Evolutionary conservation across 495 filamentous ascomycete genomes (phyloP), one percentile per base, ranked within the genome.

Genomic region (Podospora pseudopauciseta): DNA sequence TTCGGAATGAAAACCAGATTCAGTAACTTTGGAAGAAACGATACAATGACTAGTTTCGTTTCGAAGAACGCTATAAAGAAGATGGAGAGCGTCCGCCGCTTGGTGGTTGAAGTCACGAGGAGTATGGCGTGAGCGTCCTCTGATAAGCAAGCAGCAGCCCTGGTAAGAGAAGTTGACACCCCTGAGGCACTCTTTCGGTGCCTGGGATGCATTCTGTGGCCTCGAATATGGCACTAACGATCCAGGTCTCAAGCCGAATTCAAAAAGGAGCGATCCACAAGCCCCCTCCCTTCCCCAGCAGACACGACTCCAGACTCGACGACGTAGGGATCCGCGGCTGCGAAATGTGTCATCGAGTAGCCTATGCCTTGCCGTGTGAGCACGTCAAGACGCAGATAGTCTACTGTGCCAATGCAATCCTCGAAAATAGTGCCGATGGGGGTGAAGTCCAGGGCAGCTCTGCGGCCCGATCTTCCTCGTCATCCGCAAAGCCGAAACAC

Each of bases 291-390:
- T 1, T 23, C 23, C 23, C 23, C 23, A 23, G 39, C 15, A 49
- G 39, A 49, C 2, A 49, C 39, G 9, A 49, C 39, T 49, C 39
- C 9, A 49, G 39, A 18, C 13, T 49, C 39, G 39, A 49, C 39
- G 39, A 20, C 56, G n/a, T 9, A 18, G 15, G 56, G 26, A 18
- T 23, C 56, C 19, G 18, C 19, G 23, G 30, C 1, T 18, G 9
- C 26, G 59, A 20, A 30, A 78, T 79, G 77, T 80, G 77, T 63
- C 77, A 75, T 65, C 76, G 77, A 34, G 74, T 73, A 13, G 67
- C 73, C 30, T 79, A 79, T 61, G 76, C 73, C 23, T 74, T 80
- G 49, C 72, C 74, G 28, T 80, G 78, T 63, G 77, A 78, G 67
- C 78, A 80, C 66, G 72, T 79, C 66, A 64, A 74, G 44, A 78